Evolutionary conservation across 228 moss, liverwort and hornwort species (phyloP).

Genomic region (Sphagnum fallax): DNA sequence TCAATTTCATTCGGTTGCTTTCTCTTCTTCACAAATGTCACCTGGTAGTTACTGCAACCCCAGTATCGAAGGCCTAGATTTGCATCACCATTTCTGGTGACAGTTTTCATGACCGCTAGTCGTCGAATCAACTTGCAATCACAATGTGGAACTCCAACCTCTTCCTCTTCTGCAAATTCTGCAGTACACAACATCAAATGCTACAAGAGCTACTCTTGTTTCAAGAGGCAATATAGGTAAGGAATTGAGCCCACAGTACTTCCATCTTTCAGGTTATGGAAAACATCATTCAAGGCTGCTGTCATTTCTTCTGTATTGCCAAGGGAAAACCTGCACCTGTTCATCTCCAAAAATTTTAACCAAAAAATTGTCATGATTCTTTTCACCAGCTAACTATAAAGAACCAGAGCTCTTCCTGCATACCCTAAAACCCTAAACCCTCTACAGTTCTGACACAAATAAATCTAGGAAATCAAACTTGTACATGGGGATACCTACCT

Average conservation of each 20-base stretch:
- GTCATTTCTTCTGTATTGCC: neutral
- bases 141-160: constrained; percentile 35
- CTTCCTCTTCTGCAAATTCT: constrained; percentile 23
- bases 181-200: constrained; percentile 2
- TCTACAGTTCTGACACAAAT: neutral
- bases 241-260: neutral
- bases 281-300: neutral
- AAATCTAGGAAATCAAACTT: constrained; percentile 3
- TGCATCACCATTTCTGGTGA: constrained; percentile 46
- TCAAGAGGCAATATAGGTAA: neutral
- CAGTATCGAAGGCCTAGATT: constrained; percentile 61
- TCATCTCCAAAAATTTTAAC: neutral
- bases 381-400: neutral
- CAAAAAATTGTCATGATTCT: neutral
- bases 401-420: neutral
- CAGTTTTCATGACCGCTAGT: constrained; percentile 34
- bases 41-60: constrained; percentile 47
- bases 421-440: neutral
- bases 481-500: constrained; percentile 26
- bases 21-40: constrained; percentile 39
- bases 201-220: neutral
- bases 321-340: neutral
- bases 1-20: constrained; percentile 19
- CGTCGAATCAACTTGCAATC: constrained; percentile 40
- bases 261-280: neutral